Evolutionary conservation across 805 yeast genomes (phyloP), one percentile per base, ranked within the genome.

Genomic region (Yamadazyma kitorensis): DNA sequence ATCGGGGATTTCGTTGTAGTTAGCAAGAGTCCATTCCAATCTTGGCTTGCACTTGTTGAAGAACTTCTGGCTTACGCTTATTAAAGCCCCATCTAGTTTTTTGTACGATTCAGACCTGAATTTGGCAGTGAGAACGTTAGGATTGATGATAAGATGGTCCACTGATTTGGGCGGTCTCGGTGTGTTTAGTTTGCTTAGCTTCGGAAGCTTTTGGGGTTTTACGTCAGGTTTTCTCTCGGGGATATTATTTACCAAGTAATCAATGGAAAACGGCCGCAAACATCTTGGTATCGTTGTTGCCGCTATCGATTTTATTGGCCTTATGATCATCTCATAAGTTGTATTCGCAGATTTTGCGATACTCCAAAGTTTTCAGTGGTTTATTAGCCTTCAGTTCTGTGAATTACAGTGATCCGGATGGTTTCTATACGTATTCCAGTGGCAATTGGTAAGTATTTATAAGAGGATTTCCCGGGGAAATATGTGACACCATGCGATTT

Each of bases 21-120:
- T 53, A 5, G 68, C 71, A 14, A 74, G 62, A 11, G 82, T 71
- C 87, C 88, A 82, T 44, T 80, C 85, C 26, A 76, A 61, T 15
- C 55, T 52, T 2, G 74, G 64, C 13, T 59, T 59, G 1, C 80
- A 60, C 2, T 52, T 51, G 38, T 72, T 69, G 50, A 81, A 77
- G 18, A 65, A 44, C 4, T 44, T 27, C 35, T 61, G 68, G 4
- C 64, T 48, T 4, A 36, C 22, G 16, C 50, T 27, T 24, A 51
- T 26, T 13, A 33, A 18, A 2, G 17, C 25, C 3, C 52, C 48
- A 21, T 15, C 8, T 4, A 37, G 33, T 11, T 31, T 17, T 11
- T 27, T 23, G 29, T 47, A 51, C 7, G 40, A 45, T 5, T 33
- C 33, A 20, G 36, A 40, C 24, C 54, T 42, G 31, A 56, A 59